Base-by-base conservation (phyloP, 2,329 filamentous ascomycete genomes). In the Neurospora sp. region DNA sequence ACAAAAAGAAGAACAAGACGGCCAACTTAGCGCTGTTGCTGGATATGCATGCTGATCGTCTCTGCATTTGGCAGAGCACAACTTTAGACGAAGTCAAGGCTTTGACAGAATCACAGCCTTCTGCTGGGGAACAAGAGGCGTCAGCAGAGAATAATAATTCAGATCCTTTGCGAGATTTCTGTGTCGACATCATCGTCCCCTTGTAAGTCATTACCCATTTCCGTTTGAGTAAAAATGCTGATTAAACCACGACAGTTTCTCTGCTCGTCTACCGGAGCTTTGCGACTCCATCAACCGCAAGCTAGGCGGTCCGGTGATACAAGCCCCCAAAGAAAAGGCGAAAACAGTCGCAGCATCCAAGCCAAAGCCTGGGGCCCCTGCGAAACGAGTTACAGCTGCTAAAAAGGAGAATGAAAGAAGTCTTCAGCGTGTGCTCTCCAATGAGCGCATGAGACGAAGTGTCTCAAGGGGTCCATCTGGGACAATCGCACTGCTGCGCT, bases 61-160 rank as follows among this genome's bases (percentile, higher is more conserved):
- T 96, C 33, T 93, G 90, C 75, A 96, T 96, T 71, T 95, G 92
- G 92, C 91, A 94, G 76, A 93, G 91, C 3, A 89, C 92, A 8
- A 88, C 89, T 42, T 81, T 88, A 28, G 87, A 91, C 73, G 86
- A 88, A 69, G 79, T 85, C 71, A 80, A 83, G 43, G 76, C 86
- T 15, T 75, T 85, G 17, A 83, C 84, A 66, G 84, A 86, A 69
- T 82, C 84, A 0, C 85, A 87, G 72, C 71, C 77, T 3, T 77
- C 75, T 2, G 74, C 77, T 5, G 74, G 78, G 1, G 72, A 73
- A 2, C 80, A 81, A 58, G 78, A 78, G 2, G 80, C 79, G 69
- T 78, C 77, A 69, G 78, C 79, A 66, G 81, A 82, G 70, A 82
- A 80, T 70, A 73, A 79, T 70, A 81, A 83, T 23, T 81, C 83